Conservation (phyloP, 805 yeast genomes). For the Saccharomycodes ludwigii region DNA sequence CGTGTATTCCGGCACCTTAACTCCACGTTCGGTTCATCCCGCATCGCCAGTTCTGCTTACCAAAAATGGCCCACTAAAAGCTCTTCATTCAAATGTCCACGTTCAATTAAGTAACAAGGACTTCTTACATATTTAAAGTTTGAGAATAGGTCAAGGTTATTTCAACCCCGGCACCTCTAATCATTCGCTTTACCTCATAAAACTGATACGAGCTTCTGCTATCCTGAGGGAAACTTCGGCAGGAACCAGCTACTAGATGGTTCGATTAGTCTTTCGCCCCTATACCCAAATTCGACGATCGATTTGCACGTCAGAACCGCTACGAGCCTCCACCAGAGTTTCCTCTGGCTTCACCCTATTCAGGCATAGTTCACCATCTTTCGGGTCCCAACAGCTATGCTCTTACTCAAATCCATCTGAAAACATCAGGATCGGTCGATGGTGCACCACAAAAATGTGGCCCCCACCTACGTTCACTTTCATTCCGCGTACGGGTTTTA, state of each 20-base stretch:
- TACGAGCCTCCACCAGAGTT: slow-evolving; percentile 34
- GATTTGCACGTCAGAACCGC: slow-evolving; percentile 35
- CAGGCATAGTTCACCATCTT: slow-evolving; percentile 34
- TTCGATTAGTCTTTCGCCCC: slow-evolving; percentile 33
- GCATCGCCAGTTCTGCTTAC: slow-evolving; percentile 37
- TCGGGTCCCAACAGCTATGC: slow-evolving; percentile 35
- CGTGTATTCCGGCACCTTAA: slow-evolving; percentile 31
- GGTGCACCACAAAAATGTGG: slow-evolving; percentile 24
- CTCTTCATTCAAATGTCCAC: slow-evolving; percentile 31
- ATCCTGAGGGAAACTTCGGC: slow-evolving; percentile 33
- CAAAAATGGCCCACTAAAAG: slow-evolving; percentile 35
- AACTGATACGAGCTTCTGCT: slow-evolving; percentile 31
- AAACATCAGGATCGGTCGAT: slow-evolving; percentile 28
- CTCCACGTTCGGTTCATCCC: slow-evolving; percentile 32
- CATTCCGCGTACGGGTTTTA: slow-evolving; percentile 29
- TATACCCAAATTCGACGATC: slow-evolving; percentile 33
- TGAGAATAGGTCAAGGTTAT: slow-evolving; percentile 30
- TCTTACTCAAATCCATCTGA: slow-evolving; percentile 31
- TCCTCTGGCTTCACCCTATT: slow-evolving; percentile 34
- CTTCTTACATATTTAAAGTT: slow-evolving; percentile 32
- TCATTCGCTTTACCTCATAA: slow-evolving; percentile 31
- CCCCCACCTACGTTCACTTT: slow-evolving; percentile 28
- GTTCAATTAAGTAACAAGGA: slow-evolving; percentile 30
- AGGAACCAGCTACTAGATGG: slow-evolving; percentile 33
- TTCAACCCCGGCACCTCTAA: slow-evolving; percentile 30